A percentile compares a stretch with the other conserved stretches of the same genome.
Conservation (phyloP, 1,284 basidiomycete species). For the Wolfiporia cocos region DNA sequence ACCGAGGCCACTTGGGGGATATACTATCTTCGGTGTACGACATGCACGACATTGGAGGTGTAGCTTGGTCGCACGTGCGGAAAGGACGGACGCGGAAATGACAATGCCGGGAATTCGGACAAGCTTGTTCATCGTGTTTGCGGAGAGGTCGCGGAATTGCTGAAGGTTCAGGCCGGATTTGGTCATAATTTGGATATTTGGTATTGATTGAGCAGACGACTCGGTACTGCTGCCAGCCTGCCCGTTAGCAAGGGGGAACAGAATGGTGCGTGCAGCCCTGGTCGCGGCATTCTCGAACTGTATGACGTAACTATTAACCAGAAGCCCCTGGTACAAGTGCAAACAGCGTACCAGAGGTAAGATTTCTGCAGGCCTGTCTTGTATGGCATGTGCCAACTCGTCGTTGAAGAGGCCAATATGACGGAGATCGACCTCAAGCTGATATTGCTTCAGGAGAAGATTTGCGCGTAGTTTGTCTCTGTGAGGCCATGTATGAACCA, state of each 20-base stretch:
- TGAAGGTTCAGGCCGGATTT: slow-evolving; percentile 88
- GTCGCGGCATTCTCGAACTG: slow-evolving; percentile 90
- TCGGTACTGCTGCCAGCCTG: slow-evolving; percentile 49
- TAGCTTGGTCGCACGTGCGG: slow-evolving; percentile 89
- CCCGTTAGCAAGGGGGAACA: slow-evolving; percentile 62
- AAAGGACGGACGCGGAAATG: slow-evolving; percentile 92
- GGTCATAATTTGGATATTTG: slow-evolving; percentile 87
- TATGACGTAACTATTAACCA: not conserved
- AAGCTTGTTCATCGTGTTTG: slow-evolving; percentile 91
- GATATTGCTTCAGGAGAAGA: slow-evolving; percentile 84
- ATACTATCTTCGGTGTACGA: slow-evolving; percentile 75
- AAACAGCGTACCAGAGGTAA: slow-evolving; percentile 68
- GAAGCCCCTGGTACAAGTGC: not conserved
- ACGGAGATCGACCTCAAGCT: slow-evolving; percentile 89
- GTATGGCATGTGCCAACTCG: slow-evolving; percentile 86
- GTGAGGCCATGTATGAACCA: slow-evolving; percentile 11
- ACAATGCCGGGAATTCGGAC: slow-evolving; percentile 98
- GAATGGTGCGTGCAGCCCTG: slow-evolving; percentile 73
- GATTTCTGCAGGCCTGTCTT: slow-evolving; percentile 86
- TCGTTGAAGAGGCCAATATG: slow-evolving; percentile 92
- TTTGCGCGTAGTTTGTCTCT: slow-evolving; percentile 91
- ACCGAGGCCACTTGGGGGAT: slow-evolving; percentile 81
- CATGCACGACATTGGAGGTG: slow-evolving; percentile 93
- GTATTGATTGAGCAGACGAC: slow-evolving; percentile 59
- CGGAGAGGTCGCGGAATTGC: slow-evolving; percentile 90